Percentiles rank a stretch among this genome's conserved stretches.
These are phyloP conservation scores for Noccaea caerulescens DNA, from an alignment of 345 rosid genomes.

Conservation along the genomic window DNA sequence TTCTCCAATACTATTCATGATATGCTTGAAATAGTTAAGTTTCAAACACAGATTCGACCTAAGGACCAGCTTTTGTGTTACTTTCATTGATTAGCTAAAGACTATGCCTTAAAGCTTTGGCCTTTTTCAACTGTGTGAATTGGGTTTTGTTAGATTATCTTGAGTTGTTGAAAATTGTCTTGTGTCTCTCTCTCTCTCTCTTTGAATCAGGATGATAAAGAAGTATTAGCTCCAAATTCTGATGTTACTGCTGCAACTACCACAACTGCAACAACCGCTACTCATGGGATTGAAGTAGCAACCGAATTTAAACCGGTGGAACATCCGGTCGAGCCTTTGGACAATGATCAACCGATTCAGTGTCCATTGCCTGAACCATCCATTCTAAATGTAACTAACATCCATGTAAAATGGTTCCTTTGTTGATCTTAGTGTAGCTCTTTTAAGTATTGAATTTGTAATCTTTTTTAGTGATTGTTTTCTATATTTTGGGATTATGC, in stretches of 20 bases:
- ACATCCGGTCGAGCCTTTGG: slow-evolving; percentile 86
- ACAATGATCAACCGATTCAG: slow-evolving; percentile 75
- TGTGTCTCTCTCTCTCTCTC: not conserved
- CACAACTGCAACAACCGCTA: slow-evolving; percentile 46
- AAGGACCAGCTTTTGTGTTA: not conserved
- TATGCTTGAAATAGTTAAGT: not conserved
- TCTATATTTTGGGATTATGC: slow-evolving; percentile 12
- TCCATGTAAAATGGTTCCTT: slow-evolving; percentile 5
- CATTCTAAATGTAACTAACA: slow-evolving; percentile 83
- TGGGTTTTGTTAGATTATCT: slow-evolving; percentile 2
- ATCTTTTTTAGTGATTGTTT: not conserved
- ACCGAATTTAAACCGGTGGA: slow-evolving; percentile 93
- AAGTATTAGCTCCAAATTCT: slow-evolving; percentile 62
- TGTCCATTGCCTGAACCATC: slow-evolving; percentile 94
- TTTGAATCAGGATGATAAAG: slow-evolving; percentile 65
- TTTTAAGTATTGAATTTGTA: slow-evolving; percentile 13
- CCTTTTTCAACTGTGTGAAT: not conserved
- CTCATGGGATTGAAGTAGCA: slow-evolving; percentile 91
- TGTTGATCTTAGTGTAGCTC: slow-evolving; percentile 1
- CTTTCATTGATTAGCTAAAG: not conserved
- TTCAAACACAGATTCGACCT: slow-evolving; percentile 26
- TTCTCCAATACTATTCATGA: slow-evolving; percentile 4
- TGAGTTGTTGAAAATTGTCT: slow-evolving; percentile 15
- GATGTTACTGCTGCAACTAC: slow-evolving; percentile 47
- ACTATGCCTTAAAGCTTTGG: not conserved